Percentiles rank a stretch among this genome's conserved stretches.
phyloP scores from a whole-genome alignment of 2,329 filamentous ascomycete genomes.

The Cercospora sojina region DNA sequence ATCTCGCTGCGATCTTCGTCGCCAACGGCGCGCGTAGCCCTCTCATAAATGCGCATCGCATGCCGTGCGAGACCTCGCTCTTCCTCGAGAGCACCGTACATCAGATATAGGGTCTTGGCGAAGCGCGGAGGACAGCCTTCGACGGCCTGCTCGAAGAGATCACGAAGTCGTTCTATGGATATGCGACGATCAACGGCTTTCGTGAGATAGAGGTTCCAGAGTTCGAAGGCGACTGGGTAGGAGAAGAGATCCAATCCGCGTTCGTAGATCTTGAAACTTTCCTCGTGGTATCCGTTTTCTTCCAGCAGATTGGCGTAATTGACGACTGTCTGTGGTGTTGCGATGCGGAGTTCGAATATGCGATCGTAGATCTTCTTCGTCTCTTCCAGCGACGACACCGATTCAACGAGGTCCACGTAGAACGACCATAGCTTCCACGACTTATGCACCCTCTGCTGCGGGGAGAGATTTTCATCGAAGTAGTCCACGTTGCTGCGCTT shows the following conservation, averaged over 20 bases:
- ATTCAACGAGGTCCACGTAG: constrained; percentile 96
- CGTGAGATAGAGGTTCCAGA: constrained; percentile 97
- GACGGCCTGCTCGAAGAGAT: constrained; percentile 95
- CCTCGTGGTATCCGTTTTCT: constrained; percentile 92
- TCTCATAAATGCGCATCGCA: constrained; percentile 98
- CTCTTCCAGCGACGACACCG: constrained; percentile 85
- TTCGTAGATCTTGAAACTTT: constrained; percentile 97
- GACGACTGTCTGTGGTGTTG: constrained; percentile 95
- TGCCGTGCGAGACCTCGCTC: constrained; percentile 91
- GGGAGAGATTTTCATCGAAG: constrained; percentile 90
- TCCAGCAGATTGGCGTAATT: constrained; percentile 96
- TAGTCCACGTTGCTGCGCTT: constrained; percentile 99
- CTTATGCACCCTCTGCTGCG: constrained; percentile 96
- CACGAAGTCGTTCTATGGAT: constrained; percentile 86
- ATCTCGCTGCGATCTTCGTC: constrained; percentile 95
- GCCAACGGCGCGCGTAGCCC: constrained; percentile 87
- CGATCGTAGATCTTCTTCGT: constrained; percentile 93
- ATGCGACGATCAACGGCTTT: constrained; percentile 97
- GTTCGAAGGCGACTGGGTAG: constrained; percentile 95
- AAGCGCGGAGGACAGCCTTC: constrained; percentile 95
- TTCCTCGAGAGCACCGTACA: constrained; percentile 97
- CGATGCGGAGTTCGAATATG: constrained; percentile 96
- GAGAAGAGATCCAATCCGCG: constrained; percentile 96
- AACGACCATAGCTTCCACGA: constrained; percentile 99
- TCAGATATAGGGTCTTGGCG: constrained; percentile 91